Base-by-base conservation (phyloP, 306 rosid genomes). In the Senna tora region DNA sequence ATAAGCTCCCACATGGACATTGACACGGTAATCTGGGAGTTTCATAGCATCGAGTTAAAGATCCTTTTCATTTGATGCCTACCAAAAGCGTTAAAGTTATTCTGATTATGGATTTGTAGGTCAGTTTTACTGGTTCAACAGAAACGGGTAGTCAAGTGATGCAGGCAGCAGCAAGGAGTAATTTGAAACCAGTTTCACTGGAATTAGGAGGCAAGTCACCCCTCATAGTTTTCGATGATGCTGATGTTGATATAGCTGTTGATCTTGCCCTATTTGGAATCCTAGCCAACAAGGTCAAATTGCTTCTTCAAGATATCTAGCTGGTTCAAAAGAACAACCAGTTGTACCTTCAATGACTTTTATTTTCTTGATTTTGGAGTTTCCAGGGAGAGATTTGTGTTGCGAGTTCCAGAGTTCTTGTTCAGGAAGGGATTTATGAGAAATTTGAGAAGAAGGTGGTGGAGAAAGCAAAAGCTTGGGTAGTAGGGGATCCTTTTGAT, bases 191-290 rank as follows among this genome's bases (percentile, higher is more conserved):
- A 10, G 88, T 89, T 22, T 89, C 91, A 11, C 90, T 93, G 7
- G 97, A 93, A 84, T 80, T 93, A 78, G 97, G 97, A 63, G 97
- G 97, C 50, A 93, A 93, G 81, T 93, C 98, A 0, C 96, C 98
- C 5, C 84, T 91, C 32, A 12, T 94, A 4, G 75, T 94, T 73
- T 94, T 94, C 56, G 86, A 94, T 28, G 98, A 94, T 71, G 97
- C 94, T 78, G 90, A 93, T 79, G 47, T 87, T 0, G 80, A 89
- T 32, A 80, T 79, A 74, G 98, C 98, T 63, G 76, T 83, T 66
- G 89, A 82, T 4, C 88, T 94, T 67, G 97, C 98, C 34, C 86
- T 91, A 28, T 78, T 80, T 5, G 98, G 97, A 4, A 80, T 87
- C 71, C 75, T 87, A 17, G 69, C 30, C 53, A 93, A 91, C 75